Evolutionary conservation across 1,139 yeast genomes (phyloP).

Genomic region (Hemisphaericaspora subhashii): DNA sequence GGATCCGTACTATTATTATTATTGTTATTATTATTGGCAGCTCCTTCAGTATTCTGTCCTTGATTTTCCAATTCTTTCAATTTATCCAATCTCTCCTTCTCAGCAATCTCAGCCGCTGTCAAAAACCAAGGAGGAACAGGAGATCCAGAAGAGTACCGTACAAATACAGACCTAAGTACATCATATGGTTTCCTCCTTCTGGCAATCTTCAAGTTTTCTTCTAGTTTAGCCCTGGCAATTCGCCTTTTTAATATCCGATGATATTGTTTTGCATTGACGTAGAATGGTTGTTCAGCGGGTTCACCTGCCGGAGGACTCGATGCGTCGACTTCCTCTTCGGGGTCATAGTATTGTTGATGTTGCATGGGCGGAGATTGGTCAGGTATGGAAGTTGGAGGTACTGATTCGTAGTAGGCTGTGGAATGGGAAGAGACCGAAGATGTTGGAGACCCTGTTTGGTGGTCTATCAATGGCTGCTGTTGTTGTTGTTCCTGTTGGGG

Average conservation of each 20-base stretch:
- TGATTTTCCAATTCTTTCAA: constrained; percentile 40
- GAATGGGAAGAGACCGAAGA: constrained; percentile 8
- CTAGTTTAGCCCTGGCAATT: constrained; percentile 89
- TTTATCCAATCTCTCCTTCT: constrained; percentile 62
- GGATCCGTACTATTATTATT: not conserved
- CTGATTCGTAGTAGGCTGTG: constrained; percentile 3
- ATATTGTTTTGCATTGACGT: constrained; percentile 96
- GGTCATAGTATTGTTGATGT: constrained; percentile 13
- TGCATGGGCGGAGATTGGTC: constrained; percentile 7
- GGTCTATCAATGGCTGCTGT: constrained; percentile 1
- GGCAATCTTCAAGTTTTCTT: constrained; percentile 82
- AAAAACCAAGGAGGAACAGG: no score
- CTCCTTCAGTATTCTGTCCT: constrained; percentile 14
- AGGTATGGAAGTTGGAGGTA: constrained; percentile 7
- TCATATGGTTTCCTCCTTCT: constrained; percentile 91
- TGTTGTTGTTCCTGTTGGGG: constrained; percentile 8
- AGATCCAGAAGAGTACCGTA: no score
- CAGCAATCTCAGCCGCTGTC: constrained; percentile 96
- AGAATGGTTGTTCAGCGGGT: constrained; percentile 79
- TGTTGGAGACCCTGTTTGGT: constrained; percentile 1
- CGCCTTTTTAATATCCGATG: constrained; percentile 92
- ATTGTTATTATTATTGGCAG: constrained; percentile 3
- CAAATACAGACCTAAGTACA: no score
- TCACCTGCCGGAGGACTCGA: constrained; percentile 6
- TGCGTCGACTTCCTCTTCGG: constrained; percentile 12